Evolutionary conservation across 2,329 filamentous ascomycete species (phyloP).

Genomic region (Moelleriella libera): DNA sequence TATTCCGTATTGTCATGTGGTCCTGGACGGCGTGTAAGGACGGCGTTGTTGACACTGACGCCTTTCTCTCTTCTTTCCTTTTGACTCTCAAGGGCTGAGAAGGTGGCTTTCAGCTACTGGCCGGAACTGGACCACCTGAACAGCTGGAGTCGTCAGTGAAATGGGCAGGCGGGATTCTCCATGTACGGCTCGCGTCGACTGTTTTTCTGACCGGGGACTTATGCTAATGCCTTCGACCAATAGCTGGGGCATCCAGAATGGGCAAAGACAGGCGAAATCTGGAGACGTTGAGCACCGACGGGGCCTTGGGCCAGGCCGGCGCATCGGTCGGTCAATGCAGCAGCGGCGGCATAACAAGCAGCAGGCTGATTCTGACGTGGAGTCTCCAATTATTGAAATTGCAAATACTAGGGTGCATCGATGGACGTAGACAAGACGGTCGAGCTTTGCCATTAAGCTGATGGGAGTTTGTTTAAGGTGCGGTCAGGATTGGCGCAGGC

Average conservation of each 20-base stretch:
- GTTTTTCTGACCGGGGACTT: background rate
- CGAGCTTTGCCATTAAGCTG: background rate
- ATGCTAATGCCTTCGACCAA: background rate
- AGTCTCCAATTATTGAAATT: background rate
- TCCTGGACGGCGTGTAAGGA: too few species aligned
- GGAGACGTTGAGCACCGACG: too few species aligned
- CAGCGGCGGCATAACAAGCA: background rate
- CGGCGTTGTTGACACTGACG: too few species aligned
- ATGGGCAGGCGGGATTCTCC: background rate
- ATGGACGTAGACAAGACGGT: background rate
- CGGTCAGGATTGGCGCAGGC: too few species aligned
- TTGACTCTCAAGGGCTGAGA: too few species aligned
- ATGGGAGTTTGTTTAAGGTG: too few species aligned
- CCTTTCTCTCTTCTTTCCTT: too few species aligned
- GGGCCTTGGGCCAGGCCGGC: background rate
- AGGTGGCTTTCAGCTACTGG: too few species aligned
- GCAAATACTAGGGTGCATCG: background rate
- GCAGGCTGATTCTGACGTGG: background rate
- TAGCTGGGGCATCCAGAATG: background rate
- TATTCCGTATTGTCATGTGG: too few species aligned
- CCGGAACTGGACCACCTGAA: too few species aligned
- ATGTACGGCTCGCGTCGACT: background rate
- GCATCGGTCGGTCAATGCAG: conserved; percentile 1
- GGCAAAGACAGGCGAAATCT: background rate
- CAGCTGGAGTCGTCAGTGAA: too few species aligned